A percentile compares a stretch with the other conserved stretches of the same genome.
Evolutionary conservation across 805 yeast genomes (phyloP).

Genomic region (Hanseniaspora clermontiae): DNA sequence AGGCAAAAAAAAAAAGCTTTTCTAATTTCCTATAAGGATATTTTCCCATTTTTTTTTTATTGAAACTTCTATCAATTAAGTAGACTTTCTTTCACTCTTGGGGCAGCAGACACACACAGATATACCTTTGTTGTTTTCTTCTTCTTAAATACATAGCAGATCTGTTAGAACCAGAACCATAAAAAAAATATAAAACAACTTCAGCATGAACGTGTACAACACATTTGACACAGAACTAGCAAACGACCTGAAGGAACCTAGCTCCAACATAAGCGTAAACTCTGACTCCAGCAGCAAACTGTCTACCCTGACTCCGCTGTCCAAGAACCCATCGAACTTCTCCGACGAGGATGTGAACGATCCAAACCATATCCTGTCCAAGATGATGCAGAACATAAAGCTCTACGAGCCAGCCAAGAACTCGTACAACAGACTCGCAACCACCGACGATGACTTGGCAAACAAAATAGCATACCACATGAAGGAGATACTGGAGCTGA

Average conservation of each 20-base stretch:
- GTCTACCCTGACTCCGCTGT: background rate
- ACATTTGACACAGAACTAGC: background rate
- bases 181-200: background rate
- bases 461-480: constrained; percentile 10
- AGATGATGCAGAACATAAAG: background rate
- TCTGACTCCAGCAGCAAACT: background rate
- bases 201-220: background rate
- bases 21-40: too few species aligned
- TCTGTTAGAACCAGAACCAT: background rate
- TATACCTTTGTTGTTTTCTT: too few species aligned
- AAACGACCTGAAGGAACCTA: background rate
- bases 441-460: background rate
- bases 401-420: constrained; percentile 1
- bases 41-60: too few species aligned
- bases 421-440: background rate
- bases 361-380: background rate
- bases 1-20: too few species aligned
- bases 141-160: too few species aligned
- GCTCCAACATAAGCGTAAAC: background rate
- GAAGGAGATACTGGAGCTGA: constrained; percentile 52
- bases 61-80: too few species aligned
- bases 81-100: too few species aligned
- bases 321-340: background rate
- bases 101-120: too few species aligned
- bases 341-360: background rate